Evolutionary conservation across 805 yeast genomes (phyloP).

Genomic region (Lipomyces starkeyi): DNA sequence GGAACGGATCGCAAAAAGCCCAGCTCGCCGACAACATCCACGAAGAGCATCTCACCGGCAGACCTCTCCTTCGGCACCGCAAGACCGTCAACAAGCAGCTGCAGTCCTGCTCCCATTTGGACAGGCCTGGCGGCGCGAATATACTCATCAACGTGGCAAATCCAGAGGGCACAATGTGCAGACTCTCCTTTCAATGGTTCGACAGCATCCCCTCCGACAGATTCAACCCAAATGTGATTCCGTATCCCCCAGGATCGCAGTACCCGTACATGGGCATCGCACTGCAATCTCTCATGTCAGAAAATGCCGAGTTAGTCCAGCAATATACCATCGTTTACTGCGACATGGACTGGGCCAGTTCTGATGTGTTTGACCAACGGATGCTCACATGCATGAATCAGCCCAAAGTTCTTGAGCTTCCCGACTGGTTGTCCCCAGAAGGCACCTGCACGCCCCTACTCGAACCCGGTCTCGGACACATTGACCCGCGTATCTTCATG

Average conservation of each 20-base stretch:
- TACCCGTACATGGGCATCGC: slow-evolving; percentile 22
- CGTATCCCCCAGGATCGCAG: slow-evolving; percentile 23
- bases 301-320: neutral
- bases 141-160: slow-evolving; percentile 14
- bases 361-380: slow-evolving; percentile 7
- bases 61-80: neutral
- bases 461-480: slow-evolving; percentile 14
- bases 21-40: neutral
- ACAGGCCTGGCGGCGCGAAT: neutral
- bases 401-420: slow-evolving; percentile 8
- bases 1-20: neutral
- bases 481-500: slow-evolving; percentile 27
- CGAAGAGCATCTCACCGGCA: neutral
- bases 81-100: neutral
- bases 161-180: slow-evolving; percentile 21
- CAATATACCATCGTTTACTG: slow-evolving; percentile 12
- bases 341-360: slow-evolving; percentile 25
- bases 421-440: slow-evolving; percentile 10
- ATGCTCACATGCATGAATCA: slow-evolving; percentile 14
- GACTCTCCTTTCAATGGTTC: slow-evolving; percentile 4
- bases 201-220: slow-evolving; percentile 2
- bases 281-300: neutral
- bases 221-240: slow-evolving; percentile 23
- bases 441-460: slow-evolving; percentile 18
- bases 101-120: neutral